Base-by-base conservation (phyloP, 805 yeast genomes). In the Saccharomyces jurei region DNA sequence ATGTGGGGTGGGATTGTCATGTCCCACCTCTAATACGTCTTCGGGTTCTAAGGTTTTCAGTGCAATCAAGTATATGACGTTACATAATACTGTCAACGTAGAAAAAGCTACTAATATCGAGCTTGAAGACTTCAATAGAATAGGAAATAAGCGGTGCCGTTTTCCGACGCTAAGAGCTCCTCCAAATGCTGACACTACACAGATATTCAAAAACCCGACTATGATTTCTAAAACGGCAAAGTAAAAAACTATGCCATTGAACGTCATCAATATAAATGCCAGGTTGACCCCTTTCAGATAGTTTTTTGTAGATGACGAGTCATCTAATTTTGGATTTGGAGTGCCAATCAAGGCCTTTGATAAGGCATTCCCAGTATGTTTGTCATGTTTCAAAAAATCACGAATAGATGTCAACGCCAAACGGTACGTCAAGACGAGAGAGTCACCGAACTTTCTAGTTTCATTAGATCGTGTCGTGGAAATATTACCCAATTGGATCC, bases 401-500 rank as follows among this genome's bases (percentile, higher is more conserved):
- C 57, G 52, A 14, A 68, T 31, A 1, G 69, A 59, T 3, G 50
- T 30, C 29, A 66, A 53, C 2, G 66, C 55, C 13, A 64, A 41
- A 28, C 64, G 63, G 50, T 64, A 67, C 0, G 61, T 62, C 41
- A 60, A 56, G 17, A 63, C 61, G 46, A 67, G 49, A 2, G 70
- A 64, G 25, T 63, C 62, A 6, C 71, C 65, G 36, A 66, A 50
- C 28, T 58, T 49, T 17, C 54, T 50, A 4, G 64, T 62, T 41
- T 66, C 58, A 14, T 60, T 60, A 5, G 49, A 48, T 22, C 59
- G 56, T 2, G 52, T 51, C 6, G 61, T 32, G 0, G 70, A 63
- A 2, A 63, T 31, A 46, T 53, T 54, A 2, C 67, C 68, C 31
- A 68, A 51, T 56, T 66, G 69, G 22, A 65, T 56, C 5, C 72